Conservation (phyloP, 495 filamentous ascomycete genomes). For the Aspergillus cavernicola region DNA sequence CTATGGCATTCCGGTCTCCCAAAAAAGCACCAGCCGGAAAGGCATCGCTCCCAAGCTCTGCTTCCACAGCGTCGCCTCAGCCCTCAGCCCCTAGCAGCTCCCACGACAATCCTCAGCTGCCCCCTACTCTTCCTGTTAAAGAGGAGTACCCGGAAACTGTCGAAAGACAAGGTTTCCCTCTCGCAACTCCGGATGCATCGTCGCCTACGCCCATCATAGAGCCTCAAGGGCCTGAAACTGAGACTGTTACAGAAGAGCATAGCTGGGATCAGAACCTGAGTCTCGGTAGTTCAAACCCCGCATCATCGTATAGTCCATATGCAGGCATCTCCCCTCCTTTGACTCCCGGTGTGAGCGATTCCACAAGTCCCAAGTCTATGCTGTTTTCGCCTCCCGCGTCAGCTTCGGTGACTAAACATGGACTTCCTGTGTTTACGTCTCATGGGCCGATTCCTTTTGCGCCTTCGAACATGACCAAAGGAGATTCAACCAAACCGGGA, state of each 20-base stretch:
- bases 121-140: background rate
- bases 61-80: background rate
- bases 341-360: slow-evolving; percentile 18
- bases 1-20: slow-evolving; percentile 24
- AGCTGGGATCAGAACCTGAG: background rate
- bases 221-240: background rate
- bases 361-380: slow-evolving; percentile 14
- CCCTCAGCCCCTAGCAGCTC: background rate
- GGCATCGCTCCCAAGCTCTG: background rate
- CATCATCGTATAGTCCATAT: slow-evolving; percentile 8
- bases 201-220: background rate
- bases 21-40: slow-evolving; percentile 14
- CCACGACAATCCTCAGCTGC: background rate
- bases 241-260: background rate
- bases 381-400: slow-evolving; percentile 31
- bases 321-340: slow-evolving; percentile 21
- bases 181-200: background rate
- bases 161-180: background rate
- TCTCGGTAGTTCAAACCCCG: background rate
- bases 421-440: slow-evolving; percentile 50
- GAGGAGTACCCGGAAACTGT: background rate
- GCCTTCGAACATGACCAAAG: slow-evolving; percentile 8
- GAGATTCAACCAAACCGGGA: background rate
- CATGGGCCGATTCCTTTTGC: slow-evolving; percentile 51
- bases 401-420: slow-evolving; percentile 35